phyloP scores from a whole-genome alignment of 306 rosid genomes.

The Lathyrus sativus region DNA sequence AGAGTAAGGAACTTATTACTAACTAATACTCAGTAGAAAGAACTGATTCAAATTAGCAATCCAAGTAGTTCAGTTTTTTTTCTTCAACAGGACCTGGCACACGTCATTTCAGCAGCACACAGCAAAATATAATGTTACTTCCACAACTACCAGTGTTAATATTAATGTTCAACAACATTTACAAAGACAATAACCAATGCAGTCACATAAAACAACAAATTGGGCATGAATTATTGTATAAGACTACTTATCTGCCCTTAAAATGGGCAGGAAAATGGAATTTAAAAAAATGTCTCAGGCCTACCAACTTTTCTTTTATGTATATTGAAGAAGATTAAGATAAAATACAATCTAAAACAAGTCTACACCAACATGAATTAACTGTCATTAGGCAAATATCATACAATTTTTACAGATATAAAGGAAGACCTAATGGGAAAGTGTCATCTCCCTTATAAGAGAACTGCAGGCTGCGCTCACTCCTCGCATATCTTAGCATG shows the following conservation, averaged over 20 bases:
- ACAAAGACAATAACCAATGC: not conserved
- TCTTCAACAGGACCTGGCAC: too few species aligned
- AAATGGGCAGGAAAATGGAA: not conserved
- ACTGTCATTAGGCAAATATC: not conserved
- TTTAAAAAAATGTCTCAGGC: not conserved
- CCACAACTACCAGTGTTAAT: too few species aligned
- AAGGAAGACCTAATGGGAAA: not conserved
- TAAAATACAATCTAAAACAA: not conserved
- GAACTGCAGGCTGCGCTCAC: not conserved
- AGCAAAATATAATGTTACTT: too few species aligned
- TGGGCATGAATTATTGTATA: not conserved
- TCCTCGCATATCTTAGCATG: not conserved
- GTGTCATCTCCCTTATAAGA: not conserved
- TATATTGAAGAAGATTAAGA: not conserved
- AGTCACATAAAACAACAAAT: not conserved
- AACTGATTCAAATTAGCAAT: too few species aligned
- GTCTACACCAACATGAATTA: not conserved
- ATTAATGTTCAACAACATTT: too few species aligned
- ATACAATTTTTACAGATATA: constrained; percentile 1
- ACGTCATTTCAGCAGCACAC: too few species aligned
- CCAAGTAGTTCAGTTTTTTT: too few species aligned
- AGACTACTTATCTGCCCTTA: not conserved
- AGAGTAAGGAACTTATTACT: too few species aligned
- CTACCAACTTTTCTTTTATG: not conserved
- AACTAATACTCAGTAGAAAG: too few species aligned